Evolutionary conservation across 2,329 filamentous ascomycete species (phyloP).

Genomic region (Talaromyces sp.): DNA sequence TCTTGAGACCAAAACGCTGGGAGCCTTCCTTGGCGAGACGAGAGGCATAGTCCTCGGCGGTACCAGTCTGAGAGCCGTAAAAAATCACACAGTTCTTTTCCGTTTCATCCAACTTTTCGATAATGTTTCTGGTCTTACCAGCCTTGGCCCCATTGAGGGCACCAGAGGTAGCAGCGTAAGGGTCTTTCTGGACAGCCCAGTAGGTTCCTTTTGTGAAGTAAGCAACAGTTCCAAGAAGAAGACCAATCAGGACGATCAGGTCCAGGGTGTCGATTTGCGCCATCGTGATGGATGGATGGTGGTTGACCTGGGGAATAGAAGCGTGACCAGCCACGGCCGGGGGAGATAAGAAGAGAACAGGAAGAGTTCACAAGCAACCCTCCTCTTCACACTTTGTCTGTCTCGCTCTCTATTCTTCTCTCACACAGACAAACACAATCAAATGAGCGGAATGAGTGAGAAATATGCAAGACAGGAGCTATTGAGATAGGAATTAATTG

Average conservation of each 20-base stretch:
- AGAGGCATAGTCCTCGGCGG: constrained; percentile 96
- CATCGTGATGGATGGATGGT: constrained; percentile 55
- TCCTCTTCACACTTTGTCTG: background rate
- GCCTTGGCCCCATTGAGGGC: constrained; percentile 65
- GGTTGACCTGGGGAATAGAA: background rate
- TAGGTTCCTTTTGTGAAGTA: constrained; percentile 98
- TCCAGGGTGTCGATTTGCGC: constrained; percentile 95
- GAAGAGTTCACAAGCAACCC: background rate
- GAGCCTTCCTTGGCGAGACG: constrained; percentile 95
- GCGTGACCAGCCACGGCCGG: background rate
- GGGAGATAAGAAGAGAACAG: background rate
- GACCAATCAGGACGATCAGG: constrained; percentile 79
- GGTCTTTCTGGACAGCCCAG: constrained; percentile 85
- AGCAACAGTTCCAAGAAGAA: constrained; percentile 81
- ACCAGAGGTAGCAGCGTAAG: constrained; percentile 76
- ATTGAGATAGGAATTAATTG: background rate
- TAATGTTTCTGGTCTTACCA: constrained; percentile 82
- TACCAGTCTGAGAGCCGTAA: constrained; percentile 97
- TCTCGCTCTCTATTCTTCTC: background rate
- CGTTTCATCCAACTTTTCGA: constrained; percentile 93
- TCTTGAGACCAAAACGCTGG: constrained; percentile 91
- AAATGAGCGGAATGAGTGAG: background rate
- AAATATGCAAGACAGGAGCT: background rate
- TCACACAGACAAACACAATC: background rate
- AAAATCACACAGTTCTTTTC: constrained; percentile 98